Percentiles rank a stretch among this genome's conserved stretches.
phyloP scores from a whole-genome alignment of 192 early-diverging fungal genomes.

The Gigaspora rosea region DNA sequence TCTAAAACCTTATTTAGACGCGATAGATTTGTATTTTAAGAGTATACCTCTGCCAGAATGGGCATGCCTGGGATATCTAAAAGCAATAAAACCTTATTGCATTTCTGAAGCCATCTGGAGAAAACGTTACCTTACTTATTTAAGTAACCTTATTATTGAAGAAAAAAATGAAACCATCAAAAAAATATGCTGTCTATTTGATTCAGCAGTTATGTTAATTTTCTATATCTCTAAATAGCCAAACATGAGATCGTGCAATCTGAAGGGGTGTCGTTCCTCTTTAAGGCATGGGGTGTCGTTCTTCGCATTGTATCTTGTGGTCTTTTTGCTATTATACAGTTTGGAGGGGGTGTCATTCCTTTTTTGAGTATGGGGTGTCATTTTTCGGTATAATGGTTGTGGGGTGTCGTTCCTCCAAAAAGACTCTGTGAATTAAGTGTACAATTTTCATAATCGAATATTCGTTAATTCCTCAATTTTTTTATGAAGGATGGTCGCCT shows the following conservation, averaged over 20 bases:
- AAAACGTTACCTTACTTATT: neutral
- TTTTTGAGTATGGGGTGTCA: neutral
- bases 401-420: constrained; percentile 20
- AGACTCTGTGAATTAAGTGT: neutral
- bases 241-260: neutral
- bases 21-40: constrained; percentile 14
- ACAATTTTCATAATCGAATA: too few relatives aligned
- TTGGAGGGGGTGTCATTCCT: neutral
- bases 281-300: neutral
- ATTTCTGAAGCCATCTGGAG: constrained; percentile 1
- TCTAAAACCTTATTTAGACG: too few relatives aligned
- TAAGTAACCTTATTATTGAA: constrained; percentile 11
- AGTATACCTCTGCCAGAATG: neutral
- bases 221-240: constrained; percentile 3
- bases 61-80: constrained; percentile 22
- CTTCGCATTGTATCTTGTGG: neutral
- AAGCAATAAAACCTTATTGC: constrained; percentile 21
- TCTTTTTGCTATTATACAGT: constrained; percentile 20
- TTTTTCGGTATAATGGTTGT: too few relatives aligned
- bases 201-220: constrained; percentile 23
- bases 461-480: too few relatives aligned
- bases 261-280: neutral
- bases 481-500: too few relatives aligned
- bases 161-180: neutral
- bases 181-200: neutral